These are phyloP conservation scores for Vigna reflexopilosa DNA, from an alignment of 306 rosid genomes.

Conservation along the genomic window DNA sequence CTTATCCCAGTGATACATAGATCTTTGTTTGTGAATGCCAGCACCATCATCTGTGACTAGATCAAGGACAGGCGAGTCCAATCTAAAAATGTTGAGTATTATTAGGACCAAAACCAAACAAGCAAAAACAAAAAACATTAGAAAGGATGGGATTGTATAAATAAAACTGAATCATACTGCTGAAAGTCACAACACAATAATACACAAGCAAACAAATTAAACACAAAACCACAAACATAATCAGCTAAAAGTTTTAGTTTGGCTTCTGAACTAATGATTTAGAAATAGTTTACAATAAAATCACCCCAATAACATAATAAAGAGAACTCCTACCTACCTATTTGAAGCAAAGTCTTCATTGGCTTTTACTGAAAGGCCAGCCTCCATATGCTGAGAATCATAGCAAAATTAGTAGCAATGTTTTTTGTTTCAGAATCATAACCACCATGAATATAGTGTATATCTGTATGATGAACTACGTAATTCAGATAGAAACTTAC, in stretches of 20 bases:
- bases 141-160: not conserved
- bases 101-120: conserved; percentile 38
- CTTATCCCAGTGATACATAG: too few relatives aligned
- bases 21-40: too few relatives aligned
- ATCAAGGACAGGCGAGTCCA: conserved; percentile 51
- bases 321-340: conserved; percentile 51
- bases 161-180: conserved; percentile 32
- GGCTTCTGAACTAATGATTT: not conserved
- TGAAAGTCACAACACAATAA: conserved; percentile 17
- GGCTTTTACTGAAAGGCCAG: conserved; percentile 84
- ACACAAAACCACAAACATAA: conserved; percentile 25
- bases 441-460: conserved; percentile 13
- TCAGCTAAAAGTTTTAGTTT: conserved; percentile 21
- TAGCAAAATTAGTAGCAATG: conserved; percentile 33
- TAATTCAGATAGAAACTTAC: conserved; percentile 55
- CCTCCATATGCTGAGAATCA: conserved; percentile 77
- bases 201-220: conserved; percentile 25
- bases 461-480: conserved; percentile 16
- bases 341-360: conserved; percentile 75
- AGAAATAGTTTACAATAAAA: conserved; percentile 4
- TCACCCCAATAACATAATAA: not conserved
- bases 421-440: conserved; percentile 28
- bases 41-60: too few relatives aligned
- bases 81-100: conserved; percentile 53
- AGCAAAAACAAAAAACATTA: not conserved